Base-by-base conservation (phyloP, 257 asterid species). In the Salvia rosmarinus region DNA sequence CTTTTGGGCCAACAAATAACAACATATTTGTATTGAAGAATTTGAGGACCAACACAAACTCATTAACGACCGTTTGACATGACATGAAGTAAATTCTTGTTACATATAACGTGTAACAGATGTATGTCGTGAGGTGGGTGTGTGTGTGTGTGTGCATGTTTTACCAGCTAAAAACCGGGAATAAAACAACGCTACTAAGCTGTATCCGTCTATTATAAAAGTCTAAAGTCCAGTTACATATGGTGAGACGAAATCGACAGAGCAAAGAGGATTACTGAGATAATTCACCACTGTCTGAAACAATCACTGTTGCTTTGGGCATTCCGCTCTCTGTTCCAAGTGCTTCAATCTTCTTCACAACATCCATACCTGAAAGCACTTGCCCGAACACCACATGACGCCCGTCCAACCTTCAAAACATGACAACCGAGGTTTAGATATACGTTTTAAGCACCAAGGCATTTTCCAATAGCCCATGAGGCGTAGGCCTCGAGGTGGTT, bases 301-400 rank as follows among this genome's bases (percentile, higher is more conserved):
- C 84, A 39, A 51, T 49, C 51, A 90, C 97, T 50, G 64, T 78
- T 78, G 72, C 78, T 79, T 77, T 87, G 25, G 96, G 98, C 6
- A 70, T 65, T 66, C 97, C 97, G 40, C 81, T 80, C 78, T 82
- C 80, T 9, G 77, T 61, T 44, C 98, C 97, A 75, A 85, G 74
- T 17, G 85, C 85, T 83, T 92, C 98, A 37, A 92, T 78, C 80
- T 81, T 87, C 79, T 49, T 56, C 54, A 92, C 89, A 25, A 92
- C 88, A 55, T 92, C 97, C 98, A 92, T 90, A 10, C 98, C 98
- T 0, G 94, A 87, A 14, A 92, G 64, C 77, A 92, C 98, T 81
- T 90, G 82, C 39, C 98, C 98, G 44, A 92, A 92, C 82, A 92
- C 98, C 4, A 92, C 98, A 56, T 92, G 98, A 23, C 59, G 95